Base-by-base conservation (phyloP, 1,139 yeast genomes). In the Suzukiozyma palmioleophila region DNA sequence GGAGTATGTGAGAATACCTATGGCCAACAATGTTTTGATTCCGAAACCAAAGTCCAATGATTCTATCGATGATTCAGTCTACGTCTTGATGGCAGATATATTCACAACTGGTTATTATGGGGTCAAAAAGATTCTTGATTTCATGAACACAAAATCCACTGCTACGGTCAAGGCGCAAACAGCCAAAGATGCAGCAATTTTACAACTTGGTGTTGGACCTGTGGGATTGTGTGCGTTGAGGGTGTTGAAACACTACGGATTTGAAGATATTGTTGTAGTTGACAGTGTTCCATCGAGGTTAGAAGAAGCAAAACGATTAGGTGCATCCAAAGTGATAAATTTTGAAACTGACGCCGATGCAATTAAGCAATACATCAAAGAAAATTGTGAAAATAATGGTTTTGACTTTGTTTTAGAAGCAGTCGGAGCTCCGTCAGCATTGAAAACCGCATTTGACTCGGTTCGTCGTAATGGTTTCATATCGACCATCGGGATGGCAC, bases 101-200 rank as follows among this genome's bases (percentile, higher is more conserved):
- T 80, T 80, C 55, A 77, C 81, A 29, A 80, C 86, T 1, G 86
- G 84, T 0, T 79, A 75, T 56, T 76, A 70, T 50, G 84, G 84
- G 28, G 74, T 64, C 10, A 67, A 66, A 44, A 69, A 70, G 46
- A 77, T 79, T 21, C 53, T 70, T 14, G 74, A 77, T 46, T 69
- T 65, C 44, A 57, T 65, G 43, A 47, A 49, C 22, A 33, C 14
- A n/a, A 53, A 53, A 21, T 57, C 57, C 36, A 43, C 57, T 7
- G 52, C 57, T 2, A 51, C 52, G 0, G 39, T 45, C 8, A 40
- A 40, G 3, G 35, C 37, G 1, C 50, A 51, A 32, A 43, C 46
- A 2, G 45, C 70, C 25, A 54, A 58, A 36, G 69, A 72, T 29
- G 53, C 68, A 24, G 57, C 68, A 3, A 57, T 77, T 3, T 58